Percentiles rank a stretch among this genome's conserved stretches.
Conservation (phyloP, 805 yeast genomes). For the Candida argentea region DNA sequence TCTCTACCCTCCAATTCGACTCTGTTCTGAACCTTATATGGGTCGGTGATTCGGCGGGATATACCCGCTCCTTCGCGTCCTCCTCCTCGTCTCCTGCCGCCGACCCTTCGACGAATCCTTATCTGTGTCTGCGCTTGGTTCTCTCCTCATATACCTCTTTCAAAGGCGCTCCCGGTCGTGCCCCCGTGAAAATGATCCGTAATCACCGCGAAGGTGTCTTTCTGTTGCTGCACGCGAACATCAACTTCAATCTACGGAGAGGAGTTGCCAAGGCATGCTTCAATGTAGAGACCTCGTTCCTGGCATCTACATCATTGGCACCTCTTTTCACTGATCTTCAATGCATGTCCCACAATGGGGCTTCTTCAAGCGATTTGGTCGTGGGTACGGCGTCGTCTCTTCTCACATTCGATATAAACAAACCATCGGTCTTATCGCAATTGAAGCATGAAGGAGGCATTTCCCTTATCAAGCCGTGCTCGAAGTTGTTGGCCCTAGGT, state of each 20-base stretch:
- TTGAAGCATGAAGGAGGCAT: conserved; percentile 35
- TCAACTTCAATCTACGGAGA: conserved; percentile 25
- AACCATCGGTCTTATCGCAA: conserved; percentile 13
- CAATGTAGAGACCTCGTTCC: conserved; percentile 6
- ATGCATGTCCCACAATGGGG: conserved; percentile 24
- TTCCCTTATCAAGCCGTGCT: conserved; percentile 32
- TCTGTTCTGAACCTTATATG: conserved; percentile 67
- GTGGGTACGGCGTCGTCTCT: conserved; percentile 17
- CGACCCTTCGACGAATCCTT: too few relatives aligned
- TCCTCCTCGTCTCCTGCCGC: conserved; percentile 7
- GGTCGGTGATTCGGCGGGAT: conserved; percentile 67
- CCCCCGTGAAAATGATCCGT: conserved; percentile 19
- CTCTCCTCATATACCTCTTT: conserved; percentile 29
- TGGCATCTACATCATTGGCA: conserved; percentile 4
- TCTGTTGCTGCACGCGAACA: conserved; percentile 20
- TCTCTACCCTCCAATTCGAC: conserved; percentile 45
- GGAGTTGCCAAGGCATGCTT: conserved; percentile 19
- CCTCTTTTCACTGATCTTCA: conserved; percentile 12
- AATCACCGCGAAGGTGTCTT: conserved; percentile 24
- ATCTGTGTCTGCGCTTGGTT: conserved; percentile 9
- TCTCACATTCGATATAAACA: conserved; percentile 24
- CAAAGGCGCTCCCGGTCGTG: conserved; percentile 11
- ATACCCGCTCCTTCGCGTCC: conserved; percentile 23
- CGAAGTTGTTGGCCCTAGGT: conserved; percentile 50
- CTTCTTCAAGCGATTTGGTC: conserved; percentile 20